A percentile compares a stretch with the other conserved stretches of the same genome.
phyloP scores from a whole-genome alignment of 2,329 filamentous ascomycete genomes.

The Cladosporium sp. region DNA sequence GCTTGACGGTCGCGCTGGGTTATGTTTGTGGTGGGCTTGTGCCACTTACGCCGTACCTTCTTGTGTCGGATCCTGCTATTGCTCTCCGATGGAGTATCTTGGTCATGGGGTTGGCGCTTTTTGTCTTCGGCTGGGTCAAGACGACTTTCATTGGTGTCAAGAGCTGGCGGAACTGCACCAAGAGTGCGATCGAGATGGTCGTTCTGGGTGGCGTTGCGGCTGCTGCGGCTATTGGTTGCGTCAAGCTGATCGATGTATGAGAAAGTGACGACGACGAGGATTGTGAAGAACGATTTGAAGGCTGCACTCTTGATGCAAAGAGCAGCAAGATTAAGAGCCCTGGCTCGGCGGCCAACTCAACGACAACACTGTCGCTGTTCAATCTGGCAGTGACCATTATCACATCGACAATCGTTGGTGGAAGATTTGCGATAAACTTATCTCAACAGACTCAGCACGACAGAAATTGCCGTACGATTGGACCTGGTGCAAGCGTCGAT shows the following conservation, averaged over 20 bases:
- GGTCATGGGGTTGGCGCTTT: conserved; percentile 60
- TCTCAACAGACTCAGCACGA: no score
- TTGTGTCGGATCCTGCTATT: conserved; percentile 45
- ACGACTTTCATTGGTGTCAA: conserved; percentile 51
- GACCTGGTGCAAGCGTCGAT: no score
- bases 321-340: no score
- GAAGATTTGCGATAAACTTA: no score
- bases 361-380: no score
- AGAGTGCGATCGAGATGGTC: conserved; percentile 64
- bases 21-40: conserved; percentile 70
- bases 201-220: conserved; percentile 65
- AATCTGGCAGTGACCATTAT: no score
- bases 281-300: not conserved
- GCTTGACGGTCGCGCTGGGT: conserved; percentile 64
- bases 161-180: conserved; percentile 49
- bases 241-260: conserved; percentile 48
- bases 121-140: conserved; percentile 64
- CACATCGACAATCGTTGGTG: no score
- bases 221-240: conserved; percentile 63
- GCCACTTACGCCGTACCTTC: conserved; percentile 68
- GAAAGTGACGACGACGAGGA: not conserved
- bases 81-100: conserved; percentile 55
- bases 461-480: no score
- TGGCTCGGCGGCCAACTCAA: no score
- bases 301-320: no score